Percentiles rank a stretch among this genome's conserved stretches.
phyloP scores from a whole-genome alignment of 163 green algal genomes.

The Coccomyxa subellipsoidea region DNA sequence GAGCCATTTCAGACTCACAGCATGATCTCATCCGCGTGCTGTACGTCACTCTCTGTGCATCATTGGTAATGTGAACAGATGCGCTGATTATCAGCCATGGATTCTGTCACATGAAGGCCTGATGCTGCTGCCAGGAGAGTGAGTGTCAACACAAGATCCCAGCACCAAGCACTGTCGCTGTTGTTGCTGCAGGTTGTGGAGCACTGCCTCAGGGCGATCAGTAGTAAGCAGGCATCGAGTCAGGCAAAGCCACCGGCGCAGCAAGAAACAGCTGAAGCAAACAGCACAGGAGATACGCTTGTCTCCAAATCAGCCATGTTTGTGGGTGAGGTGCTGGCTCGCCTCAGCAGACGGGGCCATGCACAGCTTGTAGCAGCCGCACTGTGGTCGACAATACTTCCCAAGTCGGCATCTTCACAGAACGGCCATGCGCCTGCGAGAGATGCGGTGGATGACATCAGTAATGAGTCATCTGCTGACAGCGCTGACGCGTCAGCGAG shows the following conservation, averaged over 20 bases:
- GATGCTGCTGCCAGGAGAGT: too few species aligned
- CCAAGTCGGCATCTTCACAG: neutral
- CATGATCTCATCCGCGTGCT: too few species aligned
- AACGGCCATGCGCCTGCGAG: neutral
- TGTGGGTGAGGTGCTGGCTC: constrained; percentile 31
- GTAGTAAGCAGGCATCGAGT: neutral
- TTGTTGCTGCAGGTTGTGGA: neutral
- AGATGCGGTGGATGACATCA: neutral
- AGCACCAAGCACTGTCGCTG: neutral
- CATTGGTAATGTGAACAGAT: too few species aligned
- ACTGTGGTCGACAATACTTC: constrained; percentile 18
- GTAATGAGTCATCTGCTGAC: neutral
- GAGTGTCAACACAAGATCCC: too few species aligned
- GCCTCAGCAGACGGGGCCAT: constrained; percentile 38
- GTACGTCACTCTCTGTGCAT: too few species aligned
- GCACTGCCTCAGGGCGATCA: neutral
- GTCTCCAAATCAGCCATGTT: constrained; percentile 11
- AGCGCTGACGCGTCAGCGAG: neutral
- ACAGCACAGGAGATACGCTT: neutral
- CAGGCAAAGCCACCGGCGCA: neutral
- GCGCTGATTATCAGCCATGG: too few species aligned
- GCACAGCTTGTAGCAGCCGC: constrained; percentile 26
- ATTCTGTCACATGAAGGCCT: too few species aligned
- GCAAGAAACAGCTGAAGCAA: neutral
- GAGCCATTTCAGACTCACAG: too few species aligned